Percentiles rank a stretch among this genome's conserved stretches.
Conservation (phyloP, 1,139 yeast genomes). For the Saccharomyces hybrid region DNA sequence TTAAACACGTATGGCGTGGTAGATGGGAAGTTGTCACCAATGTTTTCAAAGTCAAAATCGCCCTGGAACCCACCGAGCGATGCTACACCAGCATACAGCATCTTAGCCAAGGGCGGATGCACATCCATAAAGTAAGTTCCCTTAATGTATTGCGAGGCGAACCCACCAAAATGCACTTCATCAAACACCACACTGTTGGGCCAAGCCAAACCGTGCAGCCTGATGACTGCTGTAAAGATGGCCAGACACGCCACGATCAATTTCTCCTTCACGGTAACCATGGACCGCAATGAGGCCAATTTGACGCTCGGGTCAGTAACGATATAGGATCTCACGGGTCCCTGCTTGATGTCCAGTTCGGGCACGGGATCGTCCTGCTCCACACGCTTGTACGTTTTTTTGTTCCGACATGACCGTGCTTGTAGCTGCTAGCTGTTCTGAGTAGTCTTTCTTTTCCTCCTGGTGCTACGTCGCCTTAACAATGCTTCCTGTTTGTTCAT, state of each 20-base stretch:
- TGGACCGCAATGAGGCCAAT: constrained; percentile 35
- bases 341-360: constrained; percentile 36
- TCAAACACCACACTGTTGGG: constrained; percentile 89
- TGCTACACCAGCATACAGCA: constrained; percentile 75
- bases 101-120: constrained; percentile 89
- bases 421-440: constrained; percentile 1
- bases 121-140: constrained; percentile 83
- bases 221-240: constrained; percentile 46
- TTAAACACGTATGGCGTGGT: constrained; percentile 66
- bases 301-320: constrained; percentile 40
- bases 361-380: constrained; percentile 38
- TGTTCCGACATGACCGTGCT: constrained; percentile 2
- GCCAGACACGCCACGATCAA: constrained; percentile 43
- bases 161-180: constrained; percentile 81
- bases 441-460: background rate
- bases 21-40: constrained; percentile 58
- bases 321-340: constrained; percentile 36
- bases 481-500: background rate
- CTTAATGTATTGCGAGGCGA: constrained; percentile 64
- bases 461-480: background rate
- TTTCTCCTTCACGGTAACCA: constrained; percentile 34
- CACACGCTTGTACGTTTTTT: background rate
- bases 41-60: constrained; percentile 60
- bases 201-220: constrained; percentile 52
- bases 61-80: constrained; percentile 71